Evolutionary conservation across 139 green algal species (phyloP).

Genomic region (Micractinium conductrix): DNA sequence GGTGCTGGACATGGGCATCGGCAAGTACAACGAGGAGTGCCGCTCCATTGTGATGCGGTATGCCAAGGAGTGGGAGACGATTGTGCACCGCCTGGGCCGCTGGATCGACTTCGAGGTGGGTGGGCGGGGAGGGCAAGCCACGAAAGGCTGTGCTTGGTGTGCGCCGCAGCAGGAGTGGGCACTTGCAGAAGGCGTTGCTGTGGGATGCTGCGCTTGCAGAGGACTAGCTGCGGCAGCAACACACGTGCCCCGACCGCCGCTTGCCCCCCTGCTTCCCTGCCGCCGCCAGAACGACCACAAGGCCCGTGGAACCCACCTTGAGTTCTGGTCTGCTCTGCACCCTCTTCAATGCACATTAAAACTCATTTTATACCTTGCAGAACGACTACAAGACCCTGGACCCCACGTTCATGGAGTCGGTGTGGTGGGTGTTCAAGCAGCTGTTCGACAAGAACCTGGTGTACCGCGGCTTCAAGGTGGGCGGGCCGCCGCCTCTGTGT

Average conservation of each 20-base stretch:
- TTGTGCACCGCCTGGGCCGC: constrained; percentile 90
- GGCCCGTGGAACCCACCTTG: constrained; percentile 91
- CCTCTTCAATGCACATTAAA: neutral
- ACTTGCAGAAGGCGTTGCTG: too few relatives aligned
- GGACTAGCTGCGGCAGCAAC: too few relatives aligned
- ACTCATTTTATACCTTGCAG: neutral
- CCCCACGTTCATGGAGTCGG: constrained; percentile 95
- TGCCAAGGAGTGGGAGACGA: constrained; percentile 95
- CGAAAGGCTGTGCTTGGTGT: neutral
- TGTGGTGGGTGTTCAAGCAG: constrained; percentile 99
- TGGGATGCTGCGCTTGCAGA: too few relatives aligned
- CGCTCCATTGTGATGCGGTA: constrained; percentile 98
- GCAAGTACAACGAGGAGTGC: constrained; percentile 99
- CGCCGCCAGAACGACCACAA: constrained; percentile 91
- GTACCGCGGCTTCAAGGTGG: constrained; percentile 97
- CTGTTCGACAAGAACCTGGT: constrained; percentile 96
- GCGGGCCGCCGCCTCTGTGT: too few relatives aligned
- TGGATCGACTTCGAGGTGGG: constrained; percentile 98
- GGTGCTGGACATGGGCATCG: constrained; percentile 96
- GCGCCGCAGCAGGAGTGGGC: too few relatives aligned
- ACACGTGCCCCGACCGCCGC: too few relatives aligned
- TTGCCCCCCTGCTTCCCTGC: neutral
- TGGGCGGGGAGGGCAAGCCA: neutral
- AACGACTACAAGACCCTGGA: constrained; percentile 99
- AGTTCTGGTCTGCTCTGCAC: constrained; percentile 33